These are phyloP conservation scores for Termitomyces sp. DNA, from an alignment of 768 basidiomycete genomes.

Conservation along the genomic window DNA sequence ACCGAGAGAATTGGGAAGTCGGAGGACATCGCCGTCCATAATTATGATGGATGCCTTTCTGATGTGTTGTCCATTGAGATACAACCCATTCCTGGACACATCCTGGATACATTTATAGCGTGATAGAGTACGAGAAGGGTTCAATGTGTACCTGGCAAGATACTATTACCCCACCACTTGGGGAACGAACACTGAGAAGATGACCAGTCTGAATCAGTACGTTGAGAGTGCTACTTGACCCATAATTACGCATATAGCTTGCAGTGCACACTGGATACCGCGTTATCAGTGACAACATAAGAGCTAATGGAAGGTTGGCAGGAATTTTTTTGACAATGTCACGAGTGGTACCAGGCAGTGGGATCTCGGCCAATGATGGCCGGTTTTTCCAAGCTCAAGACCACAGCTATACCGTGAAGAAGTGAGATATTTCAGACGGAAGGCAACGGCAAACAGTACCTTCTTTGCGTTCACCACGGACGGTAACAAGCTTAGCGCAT, in stretches of 20 bases:
- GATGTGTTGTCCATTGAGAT: conserved; percentile 68
- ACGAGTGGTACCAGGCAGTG: conserved; percentile 52
- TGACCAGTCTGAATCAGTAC: background rate
- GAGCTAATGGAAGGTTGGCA: conserved; percentile 33
- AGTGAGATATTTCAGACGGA: background rate
- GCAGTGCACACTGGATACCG: conserved; percentile 73
- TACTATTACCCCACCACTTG: conserved; percentile 69
- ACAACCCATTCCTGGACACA: conserved; percentile 71
- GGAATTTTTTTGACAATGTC: background rate
- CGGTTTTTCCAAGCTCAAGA: conserved; percentile 61
- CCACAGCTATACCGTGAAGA: conserved; percentile 41
- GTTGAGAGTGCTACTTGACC: background rate
- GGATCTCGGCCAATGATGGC: conserved; percentile 72
- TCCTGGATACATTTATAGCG: conserved; percentile 38
- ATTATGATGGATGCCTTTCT: conserved; percentile 67
- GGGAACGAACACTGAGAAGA: conserved; percentile 58
- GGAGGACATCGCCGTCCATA: conserved; percentile 72
- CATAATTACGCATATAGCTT: conserved; percentile 72
- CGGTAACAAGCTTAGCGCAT: conserved; percentile 75
- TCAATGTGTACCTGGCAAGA: conserved; percentile 64
- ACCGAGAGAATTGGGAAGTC: conserved; percentile 70
- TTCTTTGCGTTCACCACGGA: conserved; percentile 62
- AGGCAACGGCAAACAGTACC: conserved; percentile 34
- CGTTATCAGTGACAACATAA: conserved; percentile 61
- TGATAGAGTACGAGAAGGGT: background rate